phyloP scores from a whole-genome alignment of 208 protist species.

The Trypanosoma melophagium region DNA sequence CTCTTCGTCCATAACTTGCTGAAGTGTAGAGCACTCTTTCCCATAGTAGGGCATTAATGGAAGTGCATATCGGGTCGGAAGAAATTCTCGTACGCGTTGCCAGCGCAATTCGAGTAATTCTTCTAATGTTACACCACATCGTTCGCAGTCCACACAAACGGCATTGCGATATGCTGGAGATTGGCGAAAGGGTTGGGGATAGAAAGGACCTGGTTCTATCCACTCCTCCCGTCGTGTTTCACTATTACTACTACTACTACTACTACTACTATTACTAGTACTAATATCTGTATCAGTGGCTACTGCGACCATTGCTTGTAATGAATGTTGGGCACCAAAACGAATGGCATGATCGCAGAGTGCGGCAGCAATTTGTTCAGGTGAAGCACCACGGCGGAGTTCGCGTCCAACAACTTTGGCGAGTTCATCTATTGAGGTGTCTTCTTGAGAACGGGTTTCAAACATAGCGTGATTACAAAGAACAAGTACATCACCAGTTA shows the following conservation, averaged over 20 bases:
- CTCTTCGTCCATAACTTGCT: slow-evolving; percentile 84
- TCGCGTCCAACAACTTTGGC: slow-evolving; percentile 60
- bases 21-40: slow-evolving; percentile 59
- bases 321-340: slow-evolving; percentile 65
- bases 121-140: slow-evolving; percentile 46
- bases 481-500: slow-evolving; percentile 69
- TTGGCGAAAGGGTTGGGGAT: slow-evolving; percentile 53
- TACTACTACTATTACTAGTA: background rate
- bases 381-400: slow-evolving; percentile 32
- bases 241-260: background rate
- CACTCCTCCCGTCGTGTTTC: slow-evolving; percentile 33
- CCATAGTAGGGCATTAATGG: slow-evolving; percentile 54
- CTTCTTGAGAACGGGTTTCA: slow-evolving; percentile 59
- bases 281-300: slow-evolving; percentile 16
- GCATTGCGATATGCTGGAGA: slow-evolving; percentile 36
- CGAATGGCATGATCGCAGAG: slow-evolving; percentile 81
- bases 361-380: slow-evolving; percentile 57
- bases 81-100: slow-evolving; percentile 48
- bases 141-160: slow-evolving; percentile 57
- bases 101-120: slow-evolving; percentile 63
- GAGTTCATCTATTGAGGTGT: slow-evolving; percentile 75
- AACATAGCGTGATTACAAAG: slow-evolving; percentile 74
- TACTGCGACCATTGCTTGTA: slow-evolving; percentile 78
- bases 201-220: slow-evolving; percentile 69
- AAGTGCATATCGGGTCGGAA: slow-evolving; percentile 46